Conservation (phyloP, 495 filamentous ascomycete genomes). For the Chlorociboria aeruginascens region DNA sequence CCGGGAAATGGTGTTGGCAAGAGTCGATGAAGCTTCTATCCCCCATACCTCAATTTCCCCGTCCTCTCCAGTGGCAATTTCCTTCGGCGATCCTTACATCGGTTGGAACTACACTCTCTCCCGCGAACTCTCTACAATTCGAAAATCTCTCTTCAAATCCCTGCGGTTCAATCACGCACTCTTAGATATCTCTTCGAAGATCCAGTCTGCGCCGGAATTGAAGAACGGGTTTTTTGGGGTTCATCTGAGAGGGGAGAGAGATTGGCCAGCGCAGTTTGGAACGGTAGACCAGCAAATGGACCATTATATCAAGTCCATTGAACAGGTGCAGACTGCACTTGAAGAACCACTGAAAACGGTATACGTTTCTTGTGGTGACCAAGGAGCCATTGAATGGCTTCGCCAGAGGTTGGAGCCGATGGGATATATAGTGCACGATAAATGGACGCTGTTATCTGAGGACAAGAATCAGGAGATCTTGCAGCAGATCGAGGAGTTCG, state of each 20-base stretch:
- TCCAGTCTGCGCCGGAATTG: background rate
- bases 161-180: constrained; percentile 3
- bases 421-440: constrained; percentile 4
- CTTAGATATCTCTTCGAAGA: background rate
- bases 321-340: background rate
- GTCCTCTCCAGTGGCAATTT: background rate
- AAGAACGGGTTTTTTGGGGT: constrained; percentile 1
- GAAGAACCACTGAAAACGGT: background rate
- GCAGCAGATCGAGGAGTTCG: background rate
- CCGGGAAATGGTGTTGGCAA: background rate
- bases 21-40: background rate
- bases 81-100: constrained; percentile 2
- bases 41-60: background rate
- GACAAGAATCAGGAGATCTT: background rate
- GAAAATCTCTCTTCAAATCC: constrained; percentile 4
- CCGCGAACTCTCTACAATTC: background rate
- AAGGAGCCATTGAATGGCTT: constrained; percentile 1
- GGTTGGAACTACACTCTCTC: constrained; percentile 4
- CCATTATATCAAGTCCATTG: background rate
- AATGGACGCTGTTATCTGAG: constrained; percentile 2
- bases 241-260: constrained; percentile 4
- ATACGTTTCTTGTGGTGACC: constrained; percentile 5
- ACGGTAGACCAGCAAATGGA: background rate
- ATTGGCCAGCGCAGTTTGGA: constrained; percentile 4
- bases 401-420: background rate